phyloP scores from a whole-genome alignment of 2,329 filamentous ascomycete species.

The Elsinoe perseae region DNA sequence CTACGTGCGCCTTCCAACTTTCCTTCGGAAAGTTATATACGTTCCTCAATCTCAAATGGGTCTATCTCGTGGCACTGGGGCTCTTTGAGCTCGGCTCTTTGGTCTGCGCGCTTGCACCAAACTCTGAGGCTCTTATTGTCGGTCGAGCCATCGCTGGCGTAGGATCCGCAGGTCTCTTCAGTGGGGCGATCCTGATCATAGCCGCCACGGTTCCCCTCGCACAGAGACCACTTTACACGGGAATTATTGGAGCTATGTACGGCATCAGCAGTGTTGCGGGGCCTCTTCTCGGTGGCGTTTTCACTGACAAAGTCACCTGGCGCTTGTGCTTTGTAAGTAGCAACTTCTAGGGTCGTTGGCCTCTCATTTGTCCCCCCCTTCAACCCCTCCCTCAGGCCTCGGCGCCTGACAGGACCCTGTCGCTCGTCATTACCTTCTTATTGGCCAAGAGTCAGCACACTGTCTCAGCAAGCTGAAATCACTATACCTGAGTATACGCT shows the following conservation, averaged over 20 bases:
- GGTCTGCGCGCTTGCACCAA: slow-evolving; percentile 43
- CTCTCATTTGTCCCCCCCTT: no score
- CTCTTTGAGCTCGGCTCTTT: slow-evolving; percentile 20
- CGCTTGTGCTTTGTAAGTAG: slow-evolving; percentile 35
- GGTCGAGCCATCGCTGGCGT: slow-evolving; percentile 46
- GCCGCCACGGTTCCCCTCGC: slow-evolving; percentile 39
- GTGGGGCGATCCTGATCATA: slow-evolving; percentile 44
- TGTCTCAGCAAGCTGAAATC: no score
- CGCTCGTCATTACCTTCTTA: no score
- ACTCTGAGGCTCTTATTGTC: slow-evolving; percentile 43
- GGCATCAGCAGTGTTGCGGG: slow-evolving; percentile 43
- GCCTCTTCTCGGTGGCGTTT: slow-evolving; percentile 38
- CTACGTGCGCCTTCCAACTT: slow-evolving; percentile 38
- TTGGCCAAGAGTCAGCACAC: no score
- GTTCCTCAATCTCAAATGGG: slow-evolving; percentile 27
- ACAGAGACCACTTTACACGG: slow-evolving; percentile 43
- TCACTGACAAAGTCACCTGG: slow-evolving; percentile 40
- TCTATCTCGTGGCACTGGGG: slow-evolving; percentile 16
- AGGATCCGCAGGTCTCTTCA: slow-evolving; percentile 45
- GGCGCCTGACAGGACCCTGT: no score
- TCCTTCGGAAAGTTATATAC: slow-evolving; percentile 42
- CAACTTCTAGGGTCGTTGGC: no score
- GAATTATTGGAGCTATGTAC: slow-evolving; percentile 44
- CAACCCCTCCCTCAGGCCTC: no score
- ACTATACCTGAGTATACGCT: no score